Base-by-base conservation (phyloP, 2,329 filamentous ascomycete species). In the Cladosporium sp. region DNA sequence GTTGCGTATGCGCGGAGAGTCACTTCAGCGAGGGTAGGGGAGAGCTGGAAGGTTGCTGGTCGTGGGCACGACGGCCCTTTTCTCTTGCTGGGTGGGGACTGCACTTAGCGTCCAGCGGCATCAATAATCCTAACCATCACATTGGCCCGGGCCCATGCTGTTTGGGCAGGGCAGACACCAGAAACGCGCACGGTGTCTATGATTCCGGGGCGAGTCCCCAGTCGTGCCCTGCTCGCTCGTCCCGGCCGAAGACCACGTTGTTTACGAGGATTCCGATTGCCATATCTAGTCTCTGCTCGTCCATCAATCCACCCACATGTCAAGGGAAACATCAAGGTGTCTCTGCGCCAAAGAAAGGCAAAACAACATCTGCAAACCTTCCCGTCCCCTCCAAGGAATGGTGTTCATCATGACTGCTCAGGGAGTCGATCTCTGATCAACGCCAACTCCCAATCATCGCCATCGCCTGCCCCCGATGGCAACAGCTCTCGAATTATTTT, bases 61-160 rank as follows among this genome's bases (percentile, higher is more conserved):
- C 20, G 54, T 30, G 54, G 42, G 54, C 28, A 45, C 54, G 54
- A 49, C 54, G 54, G 54, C 42, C 54, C 54, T 56, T 56, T 56
- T 56, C 54, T 56, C 39, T 42, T 47, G 37, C 40, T 42, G 54
- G 42, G 54, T 56, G 54, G 54, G 40, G 54, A 56, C 54, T 19
- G 8, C 34, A 49, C 17, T 56, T 56, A 56, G 54, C 54, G 54
- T 56, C 36, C 40, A 55, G 43, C 54, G 54, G 54, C 54, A 56
- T 56, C 54, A 56, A 56, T 56, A 56, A 56, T 56, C 54, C 54
- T 56, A 37, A 49, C 54, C 42, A 56, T 34, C 54, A 56, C 54
- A 56, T 56, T 56, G 54, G 54, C 54, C 54, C 42, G 50, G 30
- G 50, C 34, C 50, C 50, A 40, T 25, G 50, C 50, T 37, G 54